Percentiles rank a stretch among this genome's conserved stretches.
Conservation (phyloP, 1,139 yeast species). For the Hansenula lynferdii region DNA sequence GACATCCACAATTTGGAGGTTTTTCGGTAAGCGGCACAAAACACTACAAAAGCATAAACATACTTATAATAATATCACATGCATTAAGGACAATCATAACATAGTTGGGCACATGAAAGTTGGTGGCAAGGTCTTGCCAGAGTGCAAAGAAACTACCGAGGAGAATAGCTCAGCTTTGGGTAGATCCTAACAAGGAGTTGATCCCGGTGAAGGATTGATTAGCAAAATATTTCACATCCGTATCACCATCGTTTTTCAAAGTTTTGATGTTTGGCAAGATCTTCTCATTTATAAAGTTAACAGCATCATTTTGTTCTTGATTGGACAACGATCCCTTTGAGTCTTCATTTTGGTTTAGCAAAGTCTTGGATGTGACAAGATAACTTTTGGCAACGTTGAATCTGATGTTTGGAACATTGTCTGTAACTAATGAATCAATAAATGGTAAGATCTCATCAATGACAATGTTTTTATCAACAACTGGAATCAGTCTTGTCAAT, state of each 20-base stretch:
- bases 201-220: conserved; percentile 43
- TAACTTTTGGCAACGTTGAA: conserved; percentile 92
- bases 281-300: conserved; percentile 44
- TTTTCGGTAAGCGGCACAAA: too few species aligned
- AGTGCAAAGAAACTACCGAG: too few species aligned
- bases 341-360: conserved; percentile 24
- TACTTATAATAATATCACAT: too few species aligned
- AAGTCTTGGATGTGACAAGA: conserved; percentile 51
- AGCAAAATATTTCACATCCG: conserved; percentile 88
- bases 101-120: too few species aligned
- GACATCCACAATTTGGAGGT: too few species aligned
- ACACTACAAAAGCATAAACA: too few species aligned
- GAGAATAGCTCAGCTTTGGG: background rate
- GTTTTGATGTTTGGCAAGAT: conserved; percentile 64
- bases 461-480: conserved; percentile 52
- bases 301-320: conserved; percentile 16
- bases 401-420: conserved; percentile 89
- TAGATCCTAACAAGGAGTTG: conserved; percentile 5
- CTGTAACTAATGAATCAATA: conserved; percentile 63
- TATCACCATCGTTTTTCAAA: conserved; percentile 69
- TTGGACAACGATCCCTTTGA: background rate
- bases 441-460: conserved; percentile 73
- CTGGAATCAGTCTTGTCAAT: conserved; percentile 72
- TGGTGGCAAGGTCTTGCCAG: too few species aligned
- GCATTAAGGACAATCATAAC: too few species aligned